phyloP scores from a whole-genome alignment of 208 protist genomes.

The Trichomonas gallinae region DNA sequence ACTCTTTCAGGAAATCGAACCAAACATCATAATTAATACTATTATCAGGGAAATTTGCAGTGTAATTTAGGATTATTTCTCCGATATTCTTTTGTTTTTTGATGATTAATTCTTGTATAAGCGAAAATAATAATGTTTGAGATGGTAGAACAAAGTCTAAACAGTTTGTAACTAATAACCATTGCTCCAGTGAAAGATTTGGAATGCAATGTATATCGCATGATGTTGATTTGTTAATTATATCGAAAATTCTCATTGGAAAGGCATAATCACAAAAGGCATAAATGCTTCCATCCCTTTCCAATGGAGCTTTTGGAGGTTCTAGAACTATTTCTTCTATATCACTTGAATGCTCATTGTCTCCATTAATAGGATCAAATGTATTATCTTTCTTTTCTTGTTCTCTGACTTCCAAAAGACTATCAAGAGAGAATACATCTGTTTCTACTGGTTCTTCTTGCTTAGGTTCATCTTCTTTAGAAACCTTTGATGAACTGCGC shows the following conservation, averaged over 20 bases:
- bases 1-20: background rate
- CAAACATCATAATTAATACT: background rate
- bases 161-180: background rate
- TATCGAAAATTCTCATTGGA: background rate
- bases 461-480: no score
- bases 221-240: background rate
- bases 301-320: background rate
- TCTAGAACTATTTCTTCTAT: background rate
- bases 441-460: no score
- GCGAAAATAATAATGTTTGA: background rate
- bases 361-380: background rate
- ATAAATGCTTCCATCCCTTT: background rate
- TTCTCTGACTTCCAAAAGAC: background rate
- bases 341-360: background rate
- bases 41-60: background rate
- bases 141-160: background rate
- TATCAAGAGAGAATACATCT: background rate
- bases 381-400: background rate
- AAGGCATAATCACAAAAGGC: background rate
- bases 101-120: background rate
- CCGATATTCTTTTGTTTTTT: background rate
- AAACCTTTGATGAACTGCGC: no score
- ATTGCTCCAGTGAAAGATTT: background rate
- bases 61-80: background rate
- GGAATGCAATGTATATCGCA: background rate